Percentiles rank a stretch among this genome's conserved stretches.
phyloP scores from a whole-genome alignment of 768 basidiomycete species.

The Tricholoma matsutake region DNA sequence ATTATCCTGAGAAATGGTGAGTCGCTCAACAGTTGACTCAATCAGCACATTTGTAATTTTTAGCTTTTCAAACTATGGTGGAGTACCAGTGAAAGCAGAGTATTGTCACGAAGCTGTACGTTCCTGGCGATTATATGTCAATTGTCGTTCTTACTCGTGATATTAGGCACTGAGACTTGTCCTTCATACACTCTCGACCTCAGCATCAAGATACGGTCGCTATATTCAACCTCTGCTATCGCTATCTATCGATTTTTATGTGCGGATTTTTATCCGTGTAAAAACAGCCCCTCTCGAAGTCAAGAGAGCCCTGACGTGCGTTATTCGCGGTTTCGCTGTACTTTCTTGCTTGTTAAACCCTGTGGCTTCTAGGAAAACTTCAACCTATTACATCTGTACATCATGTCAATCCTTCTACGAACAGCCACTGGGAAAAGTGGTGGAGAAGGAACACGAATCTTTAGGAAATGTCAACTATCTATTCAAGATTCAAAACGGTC shows the following conservation, averaged over 20 bases:
- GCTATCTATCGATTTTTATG: slow-evolving; percentile 96
- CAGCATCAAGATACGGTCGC: slow-evolving; percentile 90
- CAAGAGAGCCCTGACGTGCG: slow-evolving; percentile 77
- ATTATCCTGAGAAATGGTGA: slow-evolving; percentile 97
- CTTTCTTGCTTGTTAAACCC: neutral
- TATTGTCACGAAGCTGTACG: slow-evolving; percentile 91
- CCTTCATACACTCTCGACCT: slow-evolving; percentile 79
- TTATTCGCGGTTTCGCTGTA: slow-evolving; percentile 10
- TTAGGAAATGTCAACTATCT: slow-evolving; percentile 56
- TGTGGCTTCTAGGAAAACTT: slow-evolving; percentile 50
- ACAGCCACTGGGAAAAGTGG: slow-evolving; percentile 79
- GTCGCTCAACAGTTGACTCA: slow-evolving; percentile 6
- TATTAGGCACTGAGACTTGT: slow-evolving; percentile 84
- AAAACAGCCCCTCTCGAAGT: slow-evolving; percentile 74
- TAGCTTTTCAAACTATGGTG: slow-evolving; percentile 88
- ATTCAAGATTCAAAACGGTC: slow-evolving; percentile 74
- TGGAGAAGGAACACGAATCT: slow-evolving; percentile 55
- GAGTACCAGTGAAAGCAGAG: slow-evolving; percentile 85
- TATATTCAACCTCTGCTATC: slow-evolving; percentile 87
- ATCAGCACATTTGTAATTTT: neutral
- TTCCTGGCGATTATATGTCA: neutral
- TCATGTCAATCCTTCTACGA: slow-evolving; percentile 80
- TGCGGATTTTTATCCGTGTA: slow-evolving; percentile 85
- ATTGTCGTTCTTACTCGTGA: neutral
- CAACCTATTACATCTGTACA: slow-evolving; percentile 80